Base-by-base conservation (phyloP, 768 basidiomycete genomes). In the Udeniomyces megalosporus region DNA sequence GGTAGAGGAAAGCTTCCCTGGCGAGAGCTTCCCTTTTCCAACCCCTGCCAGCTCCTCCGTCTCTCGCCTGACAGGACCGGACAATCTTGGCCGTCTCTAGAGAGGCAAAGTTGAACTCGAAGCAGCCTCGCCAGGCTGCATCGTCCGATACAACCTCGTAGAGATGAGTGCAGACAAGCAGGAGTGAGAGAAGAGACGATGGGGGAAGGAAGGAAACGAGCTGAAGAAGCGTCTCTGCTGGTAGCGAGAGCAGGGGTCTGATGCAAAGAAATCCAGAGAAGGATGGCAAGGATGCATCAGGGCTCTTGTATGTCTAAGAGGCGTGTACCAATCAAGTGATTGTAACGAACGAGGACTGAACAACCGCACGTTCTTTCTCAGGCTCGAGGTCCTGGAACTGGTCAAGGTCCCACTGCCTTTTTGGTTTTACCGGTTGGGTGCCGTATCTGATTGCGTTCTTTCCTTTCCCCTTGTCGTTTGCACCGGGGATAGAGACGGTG, bases 151-250 rank as follows among this genome's bases (percentile, higher is more conserved):
- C 44, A 20, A 54, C 49, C 1, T 45, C 42, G 20, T 51, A 42
- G 35, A 63, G 62, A 15, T 57, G 46, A 15, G 31, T 55, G 24
- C 54, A 58, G 20, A 58, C 57, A 22, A 44, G 56, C 29, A 47
- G 56, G 42, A 58, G 35, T 28, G 29, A 12, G 14, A 63, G 49
- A 24, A 63, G 48, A 4, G 54, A 44, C 0, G 62, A 52, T 0
- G 62, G 62, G 8, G 62, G 62, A 14, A 63, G 62, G 56, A 57
- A 63, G 22, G 62, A 58, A 11, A 51, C 11, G 49, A 63, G 48
- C 24, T 63, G 46, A 34, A 57, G 47, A 3, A 63, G 49, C 11
- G 62, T 50, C 49, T 63, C 62, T 12, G 48, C 24, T 6, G 62
- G 62, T 0, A 63, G 38, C 15, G 34, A 15, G 22, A 63, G 62